Percentiles rank a stretch among this genome's conserved stretches.
Conservation (phyloP, 768 basidiomycete genomes). For the Kwoniella newhampshirensis region DNA sequence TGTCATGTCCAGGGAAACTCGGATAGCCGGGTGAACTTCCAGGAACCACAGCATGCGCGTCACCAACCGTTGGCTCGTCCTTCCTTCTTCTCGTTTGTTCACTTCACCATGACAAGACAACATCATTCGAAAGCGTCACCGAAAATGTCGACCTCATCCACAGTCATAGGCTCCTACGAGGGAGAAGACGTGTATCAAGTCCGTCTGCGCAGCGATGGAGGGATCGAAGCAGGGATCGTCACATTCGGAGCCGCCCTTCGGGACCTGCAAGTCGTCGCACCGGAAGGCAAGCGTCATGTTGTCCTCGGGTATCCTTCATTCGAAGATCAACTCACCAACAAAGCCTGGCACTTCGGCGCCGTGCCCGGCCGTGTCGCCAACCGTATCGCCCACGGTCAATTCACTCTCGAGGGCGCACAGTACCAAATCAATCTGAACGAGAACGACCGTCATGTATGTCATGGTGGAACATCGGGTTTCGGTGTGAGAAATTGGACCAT, state of each 20-base stretch:
- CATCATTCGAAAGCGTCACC: too few species aligned
- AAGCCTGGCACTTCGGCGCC: conserved; percentile 6
- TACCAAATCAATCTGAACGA: conserved; percentile 22
- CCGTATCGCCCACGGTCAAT: conserved; percentile 17
- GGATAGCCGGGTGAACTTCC: too few species aligned
- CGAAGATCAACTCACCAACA: conserved; percentile 13
- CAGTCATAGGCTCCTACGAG: not conserved
- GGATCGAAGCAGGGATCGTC: conserved; percentile 5
- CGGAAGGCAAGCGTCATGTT: conserved; percentile 8
- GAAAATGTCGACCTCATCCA: conserved; percentile 1
- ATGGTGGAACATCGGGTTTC: conserved; percentile 15
- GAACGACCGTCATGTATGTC: conserved; percentile 17
- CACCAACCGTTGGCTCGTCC: too few species aligned
- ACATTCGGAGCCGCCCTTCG: conserved; percentile 11
- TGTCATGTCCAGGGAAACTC: too few species aligned
- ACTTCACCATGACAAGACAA: too few species aligned
- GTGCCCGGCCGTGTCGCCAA: conserved; percentile 17
- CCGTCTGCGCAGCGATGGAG: not conserved
- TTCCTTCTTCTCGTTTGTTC: too few species aligned
- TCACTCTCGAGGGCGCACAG: conserved; percentile 8
- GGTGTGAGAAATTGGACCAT: conserved; percentile 18
- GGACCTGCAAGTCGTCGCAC: conserved; percentile 5
- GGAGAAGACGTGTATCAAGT: conserved; percentile 6
- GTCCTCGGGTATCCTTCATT: conserved; percentile 9
- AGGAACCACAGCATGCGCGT: too few species aligned